These are phyloP conservation scores for Penicillium sp. DNA, from an alignment of 2,329 filamentous ascomycete genomes.

Conservation along the genomic window DNA sequence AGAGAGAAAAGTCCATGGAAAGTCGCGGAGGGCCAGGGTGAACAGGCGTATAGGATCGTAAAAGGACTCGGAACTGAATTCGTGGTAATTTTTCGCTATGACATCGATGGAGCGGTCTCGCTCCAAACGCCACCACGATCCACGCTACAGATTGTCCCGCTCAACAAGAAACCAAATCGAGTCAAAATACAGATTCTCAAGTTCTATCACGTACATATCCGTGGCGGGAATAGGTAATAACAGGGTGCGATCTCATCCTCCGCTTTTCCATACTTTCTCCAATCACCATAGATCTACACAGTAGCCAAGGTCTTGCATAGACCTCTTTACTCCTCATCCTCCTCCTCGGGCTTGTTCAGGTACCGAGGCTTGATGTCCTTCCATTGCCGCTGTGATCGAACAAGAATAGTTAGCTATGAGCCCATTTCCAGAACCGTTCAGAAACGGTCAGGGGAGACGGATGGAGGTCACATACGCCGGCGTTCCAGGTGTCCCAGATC, in stretches of 20 bases:
- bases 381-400: constrained; percentile 77
- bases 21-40: too few relatives aligned
- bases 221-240: constrained; percentile 21
- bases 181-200: constrained; percentile 22
- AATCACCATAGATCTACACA: constrained; percentile 13
- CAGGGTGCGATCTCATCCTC: constrained; percentile 11
- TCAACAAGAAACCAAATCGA: constrained; percentile 1
- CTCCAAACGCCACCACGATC: constrained; percentile 20
- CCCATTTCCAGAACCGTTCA: background rate
- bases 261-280: constrained; percentile 18
- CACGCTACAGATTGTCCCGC: constrained; percentile 9
- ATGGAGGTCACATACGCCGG: constrained; percentile 62
- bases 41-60: too few relatives aligned
- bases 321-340: constrained; percentile 46
- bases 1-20: too few relatives aligned
- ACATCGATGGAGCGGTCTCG: constrained; percentile 24
- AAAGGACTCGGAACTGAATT: too few relatives aligned
- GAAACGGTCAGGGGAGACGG: constrained; percentile 1
- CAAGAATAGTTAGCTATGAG: constrained; percentile 13
- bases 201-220: constrained; percentile 24
- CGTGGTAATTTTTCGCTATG: constrained; percentile 18
- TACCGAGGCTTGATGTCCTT: constrained; percentile 96
- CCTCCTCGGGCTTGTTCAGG: constrained; percentile 59
- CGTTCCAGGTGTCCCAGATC: constrained; percentile 87
- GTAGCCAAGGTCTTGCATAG: constrained; percentile 2